phyloP scores from a whole-genome alignment of 1,284 basidiomycete species.

The Cryptococcus hybrid region DNA sequence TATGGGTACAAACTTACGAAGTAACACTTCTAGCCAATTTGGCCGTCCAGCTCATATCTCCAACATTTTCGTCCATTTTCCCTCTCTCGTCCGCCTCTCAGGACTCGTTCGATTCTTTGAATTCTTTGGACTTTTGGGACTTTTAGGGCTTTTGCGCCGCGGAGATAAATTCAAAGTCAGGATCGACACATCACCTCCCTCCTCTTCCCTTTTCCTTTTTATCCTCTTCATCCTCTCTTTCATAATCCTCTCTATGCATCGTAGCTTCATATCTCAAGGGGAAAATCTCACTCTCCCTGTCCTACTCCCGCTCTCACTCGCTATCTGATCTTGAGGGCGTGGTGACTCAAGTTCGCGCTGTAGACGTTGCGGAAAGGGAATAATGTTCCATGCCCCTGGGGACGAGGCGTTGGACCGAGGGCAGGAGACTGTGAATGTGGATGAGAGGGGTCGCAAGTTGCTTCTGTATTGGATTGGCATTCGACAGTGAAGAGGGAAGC shows the following conservation, averaged over 20 bases:
- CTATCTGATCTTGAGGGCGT: not conserved
- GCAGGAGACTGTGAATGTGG: too few relatives aligned
- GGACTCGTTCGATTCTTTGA: too few relatives aligned
- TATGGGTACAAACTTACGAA: not conserved
- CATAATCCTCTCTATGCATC: not conserved
- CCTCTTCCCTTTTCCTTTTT: not conserved
- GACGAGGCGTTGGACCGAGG: constrained; percentile 18
- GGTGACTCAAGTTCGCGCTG: too few relatives aligned
- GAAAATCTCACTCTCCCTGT: not conserved
- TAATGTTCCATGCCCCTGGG: constrained; percentile 23
- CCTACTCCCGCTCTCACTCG: not conserved
- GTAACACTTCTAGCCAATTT: constrained; percentile 1
- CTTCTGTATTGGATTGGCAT: too few relatives aligned
- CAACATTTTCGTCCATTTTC: not conserved
- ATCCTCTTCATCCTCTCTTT: not conserved
- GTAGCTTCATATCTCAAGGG: not conserved
- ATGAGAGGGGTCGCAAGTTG: too few relatives aligned
- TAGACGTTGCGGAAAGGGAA: not conserved
- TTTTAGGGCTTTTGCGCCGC: not conserved
- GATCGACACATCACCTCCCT: constrained; percentile 18
- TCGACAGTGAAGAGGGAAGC: too few relatives aligned
- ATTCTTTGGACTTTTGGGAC: too few relatives aligned
- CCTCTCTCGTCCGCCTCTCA: not conserved
- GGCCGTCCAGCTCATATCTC: constrained; percentile 10
- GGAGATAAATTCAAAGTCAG: constrained; percentile 27